These are phyloP conservation scores for Senecio squalidus DNA, from an alignment of 140 eudicot genomes.

Conservation along the genomic window DNA sequence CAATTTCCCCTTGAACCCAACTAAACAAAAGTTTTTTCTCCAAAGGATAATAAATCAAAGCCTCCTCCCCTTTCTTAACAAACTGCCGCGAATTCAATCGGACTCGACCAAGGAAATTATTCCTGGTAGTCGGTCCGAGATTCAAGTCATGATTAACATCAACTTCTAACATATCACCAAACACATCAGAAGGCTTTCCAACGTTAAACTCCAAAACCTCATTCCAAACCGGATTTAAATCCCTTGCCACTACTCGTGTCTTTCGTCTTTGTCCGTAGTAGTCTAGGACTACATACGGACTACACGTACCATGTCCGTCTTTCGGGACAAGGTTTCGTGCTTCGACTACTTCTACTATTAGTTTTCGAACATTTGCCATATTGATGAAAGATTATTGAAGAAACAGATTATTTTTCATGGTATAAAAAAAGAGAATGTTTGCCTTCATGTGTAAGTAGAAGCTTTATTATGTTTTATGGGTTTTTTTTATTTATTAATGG, in stretches of 20 bases:
- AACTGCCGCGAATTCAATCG: slow-evolving; percentile 66
- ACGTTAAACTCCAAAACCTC: slow-evolving; percentile 70
- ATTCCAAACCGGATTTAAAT: slow-evolving; percentile 80
- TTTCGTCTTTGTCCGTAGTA: slow-evolving; percentile 68
- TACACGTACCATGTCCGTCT: slow-evolving; percentile 78
- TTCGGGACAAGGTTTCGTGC: slow-evolving; percentile 58
- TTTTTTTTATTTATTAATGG: too few relatives aligned
- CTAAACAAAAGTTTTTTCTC: slow-evolving; percentile 66
- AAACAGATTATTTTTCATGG: slow-evolving; percentile 1
- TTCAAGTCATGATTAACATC: slow-evolving; percentile 58
- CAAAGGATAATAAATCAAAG: slow-evolving; percentile 65
- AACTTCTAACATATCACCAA: slow-evolving; percentile 77
- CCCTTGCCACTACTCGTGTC: slow-evolving; percentile 50
- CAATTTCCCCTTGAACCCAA: slow-evolving; percentile 85
- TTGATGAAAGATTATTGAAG: slow-evolving; percentile 15
- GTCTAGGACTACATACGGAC: slow-evolving; percentile 71
- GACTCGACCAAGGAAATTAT: slow-evolving; percentile 72
- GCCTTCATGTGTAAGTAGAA: slow-evolving; percentile 74
- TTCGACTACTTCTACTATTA: slow-evolving; percentile 67
- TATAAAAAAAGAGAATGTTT: slow-evolving; percentile 20
- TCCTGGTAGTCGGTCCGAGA: slow-evolving; percentile 64
- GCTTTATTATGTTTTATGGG: slow-evolving; percentile 25
- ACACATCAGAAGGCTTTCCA: slow-evolving; percentile 61
- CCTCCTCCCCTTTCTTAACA: slow-evolving; percentile 92
- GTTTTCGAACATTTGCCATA: slow-evolving; percentile 57